Base-by-base conservation (phyloP, 495 filamentous ascomycete genomes). In the Haplographium delicatum region DNA sequence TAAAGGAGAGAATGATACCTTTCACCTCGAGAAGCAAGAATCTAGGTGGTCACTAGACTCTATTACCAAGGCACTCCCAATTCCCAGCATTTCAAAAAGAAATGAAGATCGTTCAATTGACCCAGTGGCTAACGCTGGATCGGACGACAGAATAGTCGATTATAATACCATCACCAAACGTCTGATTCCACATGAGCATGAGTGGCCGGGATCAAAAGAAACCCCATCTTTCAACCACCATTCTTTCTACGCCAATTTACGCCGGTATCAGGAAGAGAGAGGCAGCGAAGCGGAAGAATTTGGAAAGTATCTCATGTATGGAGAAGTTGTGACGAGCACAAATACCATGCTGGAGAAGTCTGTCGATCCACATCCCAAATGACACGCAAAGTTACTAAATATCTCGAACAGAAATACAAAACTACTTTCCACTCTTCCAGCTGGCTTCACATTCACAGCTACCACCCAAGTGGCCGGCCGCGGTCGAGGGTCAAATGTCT, bases 261-360 rank as follows among this genome's bases (percentile, higher is more conserved):
- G 68, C 2, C 65, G 82, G 16, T 94, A 89, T 60, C 78, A 83
- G 61, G 56, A 70, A n/a, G 63, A 76, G 45, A 72, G 74, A 53
- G 56, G 56, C 44, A 72, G 72, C 37, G 74, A 76, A 1, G 77
- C 80, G 0, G 69, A 75, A 2, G 66, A 74, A 23, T 96, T 94
- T 72, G 94, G 94, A 5, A 72, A 83, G 10, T 72, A 78, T 38
- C 64, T 96, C 5, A 69, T 98, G 47, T 97, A 97, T 65, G 91
- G 87, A 27, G 89, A 96, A 63, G 88, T 95, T 3, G 72, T 97
- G 33, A 96, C 93, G 13, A 95, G 89, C 65, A 98, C 93, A 18
- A 95, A 89, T 64, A 94, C 91, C 1, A 74, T 97, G n/a, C 70
- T 98, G 1, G 93, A 97, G 62, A 95, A 93, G 87, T 89, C 66